phyloP scores from a whole-genome alignment of 2,329 filamentous ascomycete genomes.

The Cladophialophora exuberans region DNA sequence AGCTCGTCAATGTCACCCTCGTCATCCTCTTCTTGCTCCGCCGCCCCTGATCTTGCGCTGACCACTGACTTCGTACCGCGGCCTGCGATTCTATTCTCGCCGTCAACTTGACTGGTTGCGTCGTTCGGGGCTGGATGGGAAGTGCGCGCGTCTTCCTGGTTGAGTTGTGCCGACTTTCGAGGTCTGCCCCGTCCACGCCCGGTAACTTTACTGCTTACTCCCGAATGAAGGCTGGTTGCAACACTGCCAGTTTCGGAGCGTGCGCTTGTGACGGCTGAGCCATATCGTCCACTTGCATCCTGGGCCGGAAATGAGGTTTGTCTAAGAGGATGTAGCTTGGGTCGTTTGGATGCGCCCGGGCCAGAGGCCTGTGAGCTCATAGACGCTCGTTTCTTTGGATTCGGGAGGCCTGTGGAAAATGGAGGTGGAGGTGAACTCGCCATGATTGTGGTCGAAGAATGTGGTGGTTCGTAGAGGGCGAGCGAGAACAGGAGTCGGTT shows the following conservation, averaged over 20 bases:
- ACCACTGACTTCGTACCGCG: conserved; percentile 30
- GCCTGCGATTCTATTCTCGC: conserved; percentile 10
- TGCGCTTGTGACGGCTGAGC: conserved; percentile 25
- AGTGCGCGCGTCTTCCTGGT: conserved; percentile 27
- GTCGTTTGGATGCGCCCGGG: conserved; percentile 35
- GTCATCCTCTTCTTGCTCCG: conserved; percentile 34
- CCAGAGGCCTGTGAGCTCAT: conserved; percentile 44
- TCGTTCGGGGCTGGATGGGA: conserved; percentile 16
- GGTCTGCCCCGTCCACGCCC: conserved; percentile 32
- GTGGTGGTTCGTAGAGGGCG: too few species aligned
- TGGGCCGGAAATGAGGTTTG: conserved; percentile 49
- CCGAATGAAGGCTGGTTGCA: conserved; percentile 27
- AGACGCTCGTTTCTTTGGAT: conserved; percentile 47
- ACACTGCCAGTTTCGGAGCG: conserved; percentile 35
- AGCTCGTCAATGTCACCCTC: conserved; percentile 33
- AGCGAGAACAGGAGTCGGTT: too few species aligned
- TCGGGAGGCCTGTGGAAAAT: conserved; percentile 28
- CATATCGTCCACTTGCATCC: conserved; percentile 20
- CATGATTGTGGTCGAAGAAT: conserved; percentile 24
- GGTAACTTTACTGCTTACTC: conserved; percentile 26
- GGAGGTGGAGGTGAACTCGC: conserved; percentile 33
- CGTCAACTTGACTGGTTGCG: conserved; percentile 18
- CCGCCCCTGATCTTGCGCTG: conserved; percentile 28
- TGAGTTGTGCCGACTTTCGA: conserved; percentile 30
- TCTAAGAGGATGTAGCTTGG: conserved; percentile 48